Evolutionary conservation across 352 stramenopile species (phyloP), one percentile per base, ranked within the genome.

Genomic region (Phytophthora lateralis): DNA sequence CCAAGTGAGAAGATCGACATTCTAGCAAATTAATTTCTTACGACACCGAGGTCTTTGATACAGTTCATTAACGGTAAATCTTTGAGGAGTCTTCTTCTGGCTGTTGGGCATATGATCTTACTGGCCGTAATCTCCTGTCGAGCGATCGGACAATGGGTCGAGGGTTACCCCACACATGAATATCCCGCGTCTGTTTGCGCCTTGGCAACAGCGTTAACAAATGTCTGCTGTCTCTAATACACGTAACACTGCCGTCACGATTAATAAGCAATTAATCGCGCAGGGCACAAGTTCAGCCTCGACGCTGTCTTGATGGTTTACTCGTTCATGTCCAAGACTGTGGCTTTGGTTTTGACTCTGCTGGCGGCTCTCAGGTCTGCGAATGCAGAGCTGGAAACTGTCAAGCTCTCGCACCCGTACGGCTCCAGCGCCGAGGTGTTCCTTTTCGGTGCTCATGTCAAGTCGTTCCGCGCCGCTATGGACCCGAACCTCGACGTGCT

Each of bases 381-480:
- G 6, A 66, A 54, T 55, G 55, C 85, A 65, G 27, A 83, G 75
- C 46, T 78, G 70, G 46, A 81, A 68, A 71, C 66, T 6, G 42
- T 88, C 29, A 63, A 76, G 55, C 65, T 91, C 30, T 73, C 55
- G 49, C 82, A 91, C 55, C 60, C 73, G 52, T 88, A 78, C 10
- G 82, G 82, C 44, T 82, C 85, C 39, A 83, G 71, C 53, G 71
- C 68, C 17, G 62, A 78, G 32, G 64, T 97, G n/a, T 83, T 91
- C 30, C 57, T 78, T 20, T 95, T 85, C 53, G 89, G 90, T 27
- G 86, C 90, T 0, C 91, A 89, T 11, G 60, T 97, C 1, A 85
- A 78, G 18, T 90, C 75, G 12, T 97, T 86, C 56, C 76, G 66
- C 1, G 42, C 52, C 0, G 61, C 64, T 10, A 60, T 56, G 46